Evolutionary conservation across 2,329 filamentous ascomycete genomes (phyloP).

Genomic region (Cladophialophora yegresii): DNA sequence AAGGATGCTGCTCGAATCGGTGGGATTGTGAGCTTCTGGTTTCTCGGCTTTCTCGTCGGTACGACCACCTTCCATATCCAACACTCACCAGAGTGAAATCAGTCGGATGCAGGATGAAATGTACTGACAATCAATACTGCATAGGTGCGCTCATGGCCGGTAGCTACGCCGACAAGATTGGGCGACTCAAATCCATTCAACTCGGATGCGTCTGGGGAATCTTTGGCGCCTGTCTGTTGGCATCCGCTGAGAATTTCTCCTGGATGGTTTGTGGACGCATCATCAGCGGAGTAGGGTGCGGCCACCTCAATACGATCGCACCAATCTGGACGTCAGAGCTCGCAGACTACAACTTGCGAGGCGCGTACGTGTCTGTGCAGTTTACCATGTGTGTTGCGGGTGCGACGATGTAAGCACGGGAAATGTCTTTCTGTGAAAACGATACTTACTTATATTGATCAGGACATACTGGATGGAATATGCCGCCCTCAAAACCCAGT

Average conservation of each 20-base stretch:
- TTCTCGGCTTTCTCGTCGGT: constrained; percentile 34
- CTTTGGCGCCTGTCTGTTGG: constrained; percentile 34
- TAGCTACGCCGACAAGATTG: constrained; percentile 37
- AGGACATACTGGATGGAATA: constrained; percentile 41
- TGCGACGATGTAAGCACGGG: constrained; percentile 5
- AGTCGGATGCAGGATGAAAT: no score
- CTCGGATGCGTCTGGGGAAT: constrained; percentile 38
- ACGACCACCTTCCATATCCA: neutral
- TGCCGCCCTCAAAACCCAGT: constrained; percentile 36
- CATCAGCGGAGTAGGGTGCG: constrained; percentile 39
- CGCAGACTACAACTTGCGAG: constrained; percentile 37
- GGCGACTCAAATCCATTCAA: constrained; percentile 38
- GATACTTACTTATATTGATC: neutral
- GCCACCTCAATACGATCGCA: constrained; percentile 38
- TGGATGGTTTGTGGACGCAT: constrained; percentile 37
- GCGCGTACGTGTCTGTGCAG: constrained; percentile 38
- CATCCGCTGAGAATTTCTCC: constrained; percentile 37
- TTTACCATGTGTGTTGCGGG: constrained; percentile 33
- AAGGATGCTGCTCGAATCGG: constrained; percentile 37
- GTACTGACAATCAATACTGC: constrained; percentile 4
- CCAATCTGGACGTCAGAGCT: constrained; percentile 39
- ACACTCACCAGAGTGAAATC: neutral
- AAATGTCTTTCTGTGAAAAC: neutral
- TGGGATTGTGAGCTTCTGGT: constrained; percentile 39
- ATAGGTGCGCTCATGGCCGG: constrained; percentile 38